Conservation (phyloP, 306 rosid genomes). For the Vigna reflexopilosa region DNA sequence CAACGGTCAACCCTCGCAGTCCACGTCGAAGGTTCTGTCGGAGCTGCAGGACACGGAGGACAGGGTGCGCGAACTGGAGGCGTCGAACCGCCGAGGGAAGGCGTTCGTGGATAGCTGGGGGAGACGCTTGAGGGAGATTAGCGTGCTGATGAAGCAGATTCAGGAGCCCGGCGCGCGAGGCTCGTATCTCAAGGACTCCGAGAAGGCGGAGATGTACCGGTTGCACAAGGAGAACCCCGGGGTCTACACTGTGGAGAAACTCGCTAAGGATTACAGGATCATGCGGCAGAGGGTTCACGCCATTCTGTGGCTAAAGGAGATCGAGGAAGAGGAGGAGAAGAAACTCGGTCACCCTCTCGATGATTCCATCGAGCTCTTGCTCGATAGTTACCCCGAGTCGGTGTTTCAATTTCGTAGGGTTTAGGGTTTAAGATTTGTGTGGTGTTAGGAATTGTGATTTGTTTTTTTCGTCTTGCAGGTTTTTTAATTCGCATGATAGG, state of each 20-base stretch:
- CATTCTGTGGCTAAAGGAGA: slow-evolving; percentile 91
- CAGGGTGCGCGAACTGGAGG: slow-evolving; percentile 56
- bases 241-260: slow-evolving; percentile 76
- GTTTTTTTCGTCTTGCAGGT: slow-evolving; percentile 53
- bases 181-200: slow-evolving; percentile 84
- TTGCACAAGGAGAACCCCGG: slow-evolving; percentile 79
- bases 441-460: neutral
- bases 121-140: slow-evolving; percentile 57
- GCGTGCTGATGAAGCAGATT: slow-evolving; percentile 68
- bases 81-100: slow-evolving; percentile 58
- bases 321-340: slow-evolving; percentile 85
- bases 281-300: slow-evolving; percentile 99
- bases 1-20: slow-evolving; percentile 57
- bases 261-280: slow-evolving; percentile 85
- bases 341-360: slow-evolving; percentile 82
- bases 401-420: slow-evolving; percentile 4
- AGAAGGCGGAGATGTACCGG: slow-evolving; percentile 82
- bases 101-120: slow-evolving; percentile 68
- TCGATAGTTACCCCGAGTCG: slow-evolving; percentile 84
- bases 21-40: neutral
- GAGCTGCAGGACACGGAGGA: slow-evolving; percentile 70
- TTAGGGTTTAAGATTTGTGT: neutral
- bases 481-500: slow-evolving; percentile 84
- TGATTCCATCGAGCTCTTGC: slow-evolving; percentile 89
- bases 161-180: slow-evolving; percentile 94